Conservation (phyloP, 805 yeast genomes). For the Komagataella phaffii region DNA sequence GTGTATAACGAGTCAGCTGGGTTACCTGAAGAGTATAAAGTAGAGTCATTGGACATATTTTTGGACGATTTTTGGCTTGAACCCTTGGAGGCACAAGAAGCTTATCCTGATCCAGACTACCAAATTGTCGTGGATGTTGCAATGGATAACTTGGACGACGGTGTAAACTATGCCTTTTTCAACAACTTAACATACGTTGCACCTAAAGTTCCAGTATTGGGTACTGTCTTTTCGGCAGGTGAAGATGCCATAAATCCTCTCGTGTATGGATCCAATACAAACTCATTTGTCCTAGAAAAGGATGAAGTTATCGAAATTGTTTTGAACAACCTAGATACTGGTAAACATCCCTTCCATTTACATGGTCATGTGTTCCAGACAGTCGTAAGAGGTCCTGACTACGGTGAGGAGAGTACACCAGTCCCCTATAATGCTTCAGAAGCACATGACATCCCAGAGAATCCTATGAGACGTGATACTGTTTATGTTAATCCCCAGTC, state of each 20-base stretch:
- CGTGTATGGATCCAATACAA: conserved; percentile 71
- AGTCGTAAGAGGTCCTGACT: conserved; percentile 54
- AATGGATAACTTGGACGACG: conserved; percentile 79
- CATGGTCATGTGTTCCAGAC: conserved; percentile 92
- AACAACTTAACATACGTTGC: conserved; percentile 66
- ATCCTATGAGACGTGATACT: conserved; percentile 80
- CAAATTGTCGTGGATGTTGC: conserved; percentile 56
- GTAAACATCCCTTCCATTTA: conserved; percentile 94
- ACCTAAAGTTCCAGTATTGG: conserved; percentile 80
- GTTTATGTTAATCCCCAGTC: conserved; percentile 73
- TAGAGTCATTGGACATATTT: conserved; percentile 35
- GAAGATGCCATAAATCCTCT: conserved; percentile 35
- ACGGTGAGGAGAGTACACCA: conserved; percentile 39
- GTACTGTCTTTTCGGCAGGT: conserved; percentile 67
- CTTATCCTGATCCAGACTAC: conserved; percentile 55
- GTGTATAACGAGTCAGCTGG: conserved; percentile 29
- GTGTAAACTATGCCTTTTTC: conserved; percentile 94
- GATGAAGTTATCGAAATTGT: conserved; percentile 67
- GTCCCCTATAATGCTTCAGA: conserved; percentile 40
- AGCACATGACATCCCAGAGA: conserved; percentile 44
- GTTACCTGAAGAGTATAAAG: conserved; percentile 26
- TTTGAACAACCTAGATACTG: conserved; percentile 77
- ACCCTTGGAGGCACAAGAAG: conserved; percentile 45
- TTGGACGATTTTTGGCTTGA: conserved; percentile 69
- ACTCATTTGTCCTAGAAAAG: conserved; percentile 57